Percentiles rank a stretch among this genome's conserved stretches.
phyloP scores from a whole-genome alignment of 2,329 filamentous ascomycete genomes.

The Penicillium sp. region DNA sequence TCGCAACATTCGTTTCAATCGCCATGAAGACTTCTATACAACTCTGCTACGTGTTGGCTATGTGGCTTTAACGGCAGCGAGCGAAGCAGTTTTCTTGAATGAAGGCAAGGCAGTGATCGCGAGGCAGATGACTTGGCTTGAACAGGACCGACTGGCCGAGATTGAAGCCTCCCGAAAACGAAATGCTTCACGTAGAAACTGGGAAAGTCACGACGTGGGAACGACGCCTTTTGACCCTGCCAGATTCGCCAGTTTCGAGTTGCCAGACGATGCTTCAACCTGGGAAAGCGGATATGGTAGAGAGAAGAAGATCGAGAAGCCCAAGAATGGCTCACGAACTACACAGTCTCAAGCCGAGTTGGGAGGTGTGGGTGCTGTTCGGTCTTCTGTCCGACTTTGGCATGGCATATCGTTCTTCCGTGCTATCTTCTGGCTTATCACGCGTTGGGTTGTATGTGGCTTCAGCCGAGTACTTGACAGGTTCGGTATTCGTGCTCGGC shows the following conservation, averaged over 20 bases:
- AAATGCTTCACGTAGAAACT: slow-evolving; percentile 16
- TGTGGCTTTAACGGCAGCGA: slow-evolving; percentile 84
- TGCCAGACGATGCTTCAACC: slow-evolving; percentile 29
- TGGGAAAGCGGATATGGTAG: slow-evolving; percentile 50
- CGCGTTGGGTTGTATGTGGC: slow-evolving; percentile 59
- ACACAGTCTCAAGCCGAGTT: slow-evolving; percentile 37
- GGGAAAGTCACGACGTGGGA: slow-evolving; percentile 11
- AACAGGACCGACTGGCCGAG: slow-evolving; percentile 80
- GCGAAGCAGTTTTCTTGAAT: slow-evolving; percentile 92
- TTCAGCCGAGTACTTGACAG: slow-evolving; percentile 56
- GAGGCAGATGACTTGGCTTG: slow-evolving; percentile 81
- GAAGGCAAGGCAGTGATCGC: slow-evolving; percentile 77
- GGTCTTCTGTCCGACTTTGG: slow-evolving; percentile 75
- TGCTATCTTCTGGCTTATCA: slow-evolving; percentile 67
- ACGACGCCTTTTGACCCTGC: slow-evolving; percentile 31
- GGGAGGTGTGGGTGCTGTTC: slow-evolving; percentile 74
- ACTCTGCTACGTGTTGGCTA: slow-evolving; percentile 85
- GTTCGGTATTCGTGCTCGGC: slow-evolving; percentile 62
- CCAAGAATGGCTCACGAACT: slow-evolving; percentile 33
- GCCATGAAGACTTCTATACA: slow-evolving; percentile 95
- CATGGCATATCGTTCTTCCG: slow-evolving; percentile 71
- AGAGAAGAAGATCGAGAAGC: slow-evolving; percentile 47
- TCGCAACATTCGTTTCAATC: slow-evolving; percentile 74
- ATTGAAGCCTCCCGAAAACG: slow-evolving; percentile 56
- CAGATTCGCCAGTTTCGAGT: slow-evolving; percentile 35